These are phyloP conservation scores for Gynandropsis gynandra DNA, from an alignment of 345 rosid genomes.

Conservation along the genomic window DNA sequence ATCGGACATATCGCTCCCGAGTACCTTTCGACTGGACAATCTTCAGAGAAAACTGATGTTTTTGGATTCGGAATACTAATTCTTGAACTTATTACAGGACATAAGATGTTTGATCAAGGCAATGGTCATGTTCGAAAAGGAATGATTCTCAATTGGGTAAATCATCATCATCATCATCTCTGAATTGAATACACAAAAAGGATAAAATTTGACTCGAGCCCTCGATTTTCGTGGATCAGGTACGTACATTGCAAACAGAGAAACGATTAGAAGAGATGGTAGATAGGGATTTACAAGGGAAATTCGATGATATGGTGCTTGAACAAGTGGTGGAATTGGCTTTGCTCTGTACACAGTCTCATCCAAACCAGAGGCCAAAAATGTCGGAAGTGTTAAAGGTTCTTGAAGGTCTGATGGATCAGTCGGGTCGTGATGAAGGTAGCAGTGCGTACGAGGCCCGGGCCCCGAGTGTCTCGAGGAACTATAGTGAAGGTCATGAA, in stretches of 20 bases:
- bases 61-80: conserved; percentile 92
- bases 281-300: conserved; percentile 70
- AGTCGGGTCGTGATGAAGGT: conserved; percentile 42
- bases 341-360: conserved; percentile 65
- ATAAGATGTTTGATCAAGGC: conserved; percentile 76
- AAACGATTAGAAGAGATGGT: conserved; percentile 57
- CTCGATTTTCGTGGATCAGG: conserved; percentile 34
- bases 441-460: conserved; percentile 36
- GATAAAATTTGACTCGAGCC: conserved; percentile 1
- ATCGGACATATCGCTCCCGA: conserved; percentile 96
- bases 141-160: conserved; percentile 84
- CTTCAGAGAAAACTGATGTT: conserved; percentile 91
- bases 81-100: conserved; percentile 92
- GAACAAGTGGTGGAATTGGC: conserved; percentile 67
- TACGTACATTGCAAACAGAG: conserved; percentile 68
- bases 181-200: conserved; percentile 1
- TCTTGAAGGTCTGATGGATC: conserved; percentile 61
- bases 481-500: conserved; percentile 47
- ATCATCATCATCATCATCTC: conserved; percentile 12
- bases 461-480: conserved; percentile 47
- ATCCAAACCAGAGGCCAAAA: conserved; percentile 64
- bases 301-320: conserved; percentile 56
- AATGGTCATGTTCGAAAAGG: conserved; percentile 84
- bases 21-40: conserved; percentile 95
- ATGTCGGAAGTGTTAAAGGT: conserved; percentile 75